These are phyloP conservation scores for Gracilaria caudata DNA, from an alignment of 23 red algal genomes.

Conservation along the genomic window DNA sequence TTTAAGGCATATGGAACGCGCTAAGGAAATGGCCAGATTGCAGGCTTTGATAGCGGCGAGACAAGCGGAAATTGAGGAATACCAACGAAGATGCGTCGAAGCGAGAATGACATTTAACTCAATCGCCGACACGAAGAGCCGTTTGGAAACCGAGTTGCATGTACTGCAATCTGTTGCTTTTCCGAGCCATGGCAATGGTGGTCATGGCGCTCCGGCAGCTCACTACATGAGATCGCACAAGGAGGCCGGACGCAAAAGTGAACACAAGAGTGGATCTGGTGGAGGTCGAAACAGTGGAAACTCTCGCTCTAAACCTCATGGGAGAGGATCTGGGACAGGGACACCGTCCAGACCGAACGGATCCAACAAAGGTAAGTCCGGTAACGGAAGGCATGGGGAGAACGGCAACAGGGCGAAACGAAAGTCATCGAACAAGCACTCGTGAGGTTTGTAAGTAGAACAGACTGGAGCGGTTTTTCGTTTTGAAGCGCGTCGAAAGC, in stretches of 20 bases:
- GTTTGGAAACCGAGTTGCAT: conserved; percentile 56
- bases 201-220: conserved; percentile 11
- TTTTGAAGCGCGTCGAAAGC: not conserved
- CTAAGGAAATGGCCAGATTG: conserved; percentile 49
- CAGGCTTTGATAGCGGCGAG: conserved; percentile 39
- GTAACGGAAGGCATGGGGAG: conserved; percentile 30
- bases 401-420: conserved; percentile 20
- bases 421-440: conserved; percentile 18
- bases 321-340: conserved; percentile 18
- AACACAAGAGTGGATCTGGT: conserved; percentile 7
- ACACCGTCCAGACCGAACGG: conserved; percentile 15
- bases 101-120: conserved; percentile 27
- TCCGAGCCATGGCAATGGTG: not conserved
- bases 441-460: not conserved
- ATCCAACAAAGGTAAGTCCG: not conserved
- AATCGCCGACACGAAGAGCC: conserved; percentile 44
- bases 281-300: conserved; percentile 14
- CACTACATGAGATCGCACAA: conserved; percentile 4
- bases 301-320: conserved; percentile 4
- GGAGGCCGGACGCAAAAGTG: conserved; percentile 18
- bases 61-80: conserved; percentile 47
- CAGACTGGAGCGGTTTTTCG: not conserved
- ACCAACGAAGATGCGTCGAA: conserved; percentile 53
- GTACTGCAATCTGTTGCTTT: conserved; percentile 30
- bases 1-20: not conserved